phyloP scores from a whole-genome alignment of 129 eudicot genomes.

The Rutidosis leptorrhynchoides region DNA sequence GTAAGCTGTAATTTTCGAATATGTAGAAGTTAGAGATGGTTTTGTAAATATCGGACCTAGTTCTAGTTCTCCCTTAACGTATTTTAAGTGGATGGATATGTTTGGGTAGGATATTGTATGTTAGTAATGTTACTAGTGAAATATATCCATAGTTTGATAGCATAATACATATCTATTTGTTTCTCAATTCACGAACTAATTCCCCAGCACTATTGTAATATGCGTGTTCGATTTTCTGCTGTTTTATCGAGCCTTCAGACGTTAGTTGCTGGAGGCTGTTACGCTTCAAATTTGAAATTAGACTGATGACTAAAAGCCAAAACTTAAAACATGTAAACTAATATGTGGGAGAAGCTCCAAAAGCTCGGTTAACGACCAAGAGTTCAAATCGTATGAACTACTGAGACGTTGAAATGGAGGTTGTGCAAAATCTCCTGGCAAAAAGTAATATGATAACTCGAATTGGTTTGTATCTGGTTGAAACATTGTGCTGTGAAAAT shows the following conservation, averaged over 20 bases:
- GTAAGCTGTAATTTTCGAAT: slow-evolving; percentile 13
- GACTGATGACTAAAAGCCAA: background rate
- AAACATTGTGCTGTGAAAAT: background rate
- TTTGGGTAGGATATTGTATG: slow-evolving; percentile 10
- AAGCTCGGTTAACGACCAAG: background rate
- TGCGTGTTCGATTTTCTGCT: background rate
- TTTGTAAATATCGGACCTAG: slow-evolving; percentile 17
- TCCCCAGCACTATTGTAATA: background rate
- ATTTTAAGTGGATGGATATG: slow-evolving; percentile 23
- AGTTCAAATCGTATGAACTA: too few species aligned
- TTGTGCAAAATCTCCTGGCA: background rate
- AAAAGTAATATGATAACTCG: background rate
- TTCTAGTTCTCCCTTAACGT: slow-evolving; percentile 24
- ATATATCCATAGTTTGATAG: slow-evolving; percentile 6
- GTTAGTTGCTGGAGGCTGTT: background rate
- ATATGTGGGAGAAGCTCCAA: background rate
- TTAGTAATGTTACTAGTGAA: background rate
- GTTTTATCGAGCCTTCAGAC: background rate
- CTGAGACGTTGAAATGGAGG: background rate
- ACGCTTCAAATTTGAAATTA: background rate
- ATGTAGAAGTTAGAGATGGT: slow-evolving; percentile 17
- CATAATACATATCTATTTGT: background rate
- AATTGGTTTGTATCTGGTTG: background rate
- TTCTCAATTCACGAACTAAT: background rate
- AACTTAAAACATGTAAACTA: background rate